phyloP scores from a whole-genome alignment of 1,284 basidiomycete genomes.

The Afroboletus lepidellus region DNA sequence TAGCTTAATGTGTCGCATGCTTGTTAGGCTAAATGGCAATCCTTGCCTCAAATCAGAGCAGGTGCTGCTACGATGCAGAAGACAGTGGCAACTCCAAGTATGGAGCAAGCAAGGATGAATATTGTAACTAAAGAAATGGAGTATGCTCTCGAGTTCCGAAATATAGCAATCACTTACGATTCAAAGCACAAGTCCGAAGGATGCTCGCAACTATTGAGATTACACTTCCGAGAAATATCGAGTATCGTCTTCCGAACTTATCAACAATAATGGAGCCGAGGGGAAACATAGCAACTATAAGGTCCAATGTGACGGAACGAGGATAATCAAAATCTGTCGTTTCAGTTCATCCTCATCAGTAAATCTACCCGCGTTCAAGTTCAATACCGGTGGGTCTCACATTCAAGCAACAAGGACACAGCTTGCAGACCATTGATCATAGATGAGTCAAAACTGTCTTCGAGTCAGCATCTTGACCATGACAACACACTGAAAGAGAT shows the following conservation, averaged over 20 bases:
- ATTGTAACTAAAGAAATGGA: conserved; percentile 7
- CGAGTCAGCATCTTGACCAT: not conserved
- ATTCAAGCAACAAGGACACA: conserved; percentile 23
- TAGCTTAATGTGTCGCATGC: not conserved
- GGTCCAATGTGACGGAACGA: conserved; percentile 15
- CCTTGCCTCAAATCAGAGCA: conserved; percentile 16
- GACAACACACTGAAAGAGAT: not conserved
- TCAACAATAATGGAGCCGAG: conserved; percentile 15
- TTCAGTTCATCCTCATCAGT: not conserved
- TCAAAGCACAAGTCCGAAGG: conserved; percentile 13
- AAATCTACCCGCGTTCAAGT: not conserved
- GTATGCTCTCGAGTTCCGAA: not conserved
- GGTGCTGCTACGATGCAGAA: conserved; percentile 16
- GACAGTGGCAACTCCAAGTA: conserved; percentile 9
- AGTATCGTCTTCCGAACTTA: conserved; percentile 17
- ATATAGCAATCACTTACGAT: not conserved
- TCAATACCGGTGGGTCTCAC: not conserved
- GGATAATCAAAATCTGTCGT: conserved; percentile 16
- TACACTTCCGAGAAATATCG: conserved; percentile 12
- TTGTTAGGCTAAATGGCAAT: not conserved
- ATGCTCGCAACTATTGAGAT: conserved; percentile 12
- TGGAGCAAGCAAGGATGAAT: conserved; percentile 20
- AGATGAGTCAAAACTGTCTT: conserved; percentile 11
- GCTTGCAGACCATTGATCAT: conserved; percentile 21
- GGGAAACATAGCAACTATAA: conserved; percentile 13